A percentile compares a stretch with the other conserved stretches of the same genome.
Conservation (phyloP, 1,139 yeast species). For the Pichia sp. region DNA sequence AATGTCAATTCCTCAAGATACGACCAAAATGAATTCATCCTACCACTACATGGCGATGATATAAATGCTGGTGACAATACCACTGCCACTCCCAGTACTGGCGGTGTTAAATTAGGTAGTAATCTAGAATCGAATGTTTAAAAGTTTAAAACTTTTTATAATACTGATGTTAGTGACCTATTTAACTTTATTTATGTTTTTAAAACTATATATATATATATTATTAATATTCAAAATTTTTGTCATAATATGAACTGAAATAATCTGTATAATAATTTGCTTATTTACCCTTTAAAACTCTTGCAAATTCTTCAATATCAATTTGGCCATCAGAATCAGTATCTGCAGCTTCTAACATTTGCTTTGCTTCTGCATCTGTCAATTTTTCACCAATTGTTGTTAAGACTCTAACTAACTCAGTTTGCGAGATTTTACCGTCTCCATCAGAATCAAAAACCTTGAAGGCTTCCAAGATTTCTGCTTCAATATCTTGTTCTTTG, state of each 20-base stretch:
- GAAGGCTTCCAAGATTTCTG: conserved; percentile 94
- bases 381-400: conserved; percentile 95
- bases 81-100: too few species aligned
- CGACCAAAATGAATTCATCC: background rate
- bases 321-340: conserved; percentile 95
- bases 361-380: conserved; percentile 93
- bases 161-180: background rate
- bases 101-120: background rate
- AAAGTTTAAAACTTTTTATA: background rate
- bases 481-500: conserved; percentile 89
- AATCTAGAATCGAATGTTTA: background rate
- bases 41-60: conserved; percentile 17
- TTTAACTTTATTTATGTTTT: background rate
- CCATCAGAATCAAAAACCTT: conserved; percentile 90
- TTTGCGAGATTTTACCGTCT: conserved; percentile 92
- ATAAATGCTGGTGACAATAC: background rate
- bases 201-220: background rate
- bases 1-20: conserved; percentile 20
- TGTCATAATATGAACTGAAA: too few species aligned
- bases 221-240: too few species aligned
- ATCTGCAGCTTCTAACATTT: conserved; percentile 94
- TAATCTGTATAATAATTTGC: background rate
- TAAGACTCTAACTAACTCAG: conserved; percentile 92
- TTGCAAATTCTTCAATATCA: conserved; percentile 85
- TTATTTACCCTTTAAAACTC: conserved; percentile 30